phyloP scores from a whole-genome alignment of 352 stramenopile species.

The Pythium brachiatum region DNA sequence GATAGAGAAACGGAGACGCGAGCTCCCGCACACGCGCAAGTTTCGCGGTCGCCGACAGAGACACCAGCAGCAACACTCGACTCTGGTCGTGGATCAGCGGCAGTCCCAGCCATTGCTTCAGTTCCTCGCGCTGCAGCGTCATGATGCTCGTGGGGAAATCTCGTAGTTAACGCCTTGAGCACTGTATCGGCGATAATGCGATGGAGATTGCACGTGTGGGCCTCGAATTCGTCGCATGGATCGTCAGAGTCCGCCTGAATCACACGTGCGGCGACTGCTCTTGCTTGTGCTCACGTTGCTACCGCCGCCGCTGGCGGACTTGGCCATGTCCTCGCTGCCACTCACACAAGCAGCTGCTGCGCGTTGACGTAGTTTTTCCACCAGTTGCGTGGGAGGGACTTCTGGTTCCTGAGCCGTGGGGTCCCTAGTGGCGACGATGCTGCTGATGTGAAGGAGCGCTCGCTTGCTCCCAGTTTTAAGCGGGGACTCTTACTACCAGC shows the following conservation, averaged over 20 bases:
- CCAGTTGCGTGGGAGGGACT: conserved; percentile 65
- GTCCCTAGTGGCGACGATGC: background rate
- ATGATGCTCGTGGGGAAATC: too few species aligned
- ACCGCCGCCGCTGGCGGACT: background rate
- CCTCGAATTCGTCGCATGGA: conserved; percentile 20
- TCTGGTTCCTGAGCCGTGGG: conserved; percentile 24
- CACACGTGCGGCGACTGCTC: background rate
- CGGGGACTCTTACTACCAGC: conserved; percentile 27
- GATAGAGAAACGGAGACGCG: conserved; percentile 43
- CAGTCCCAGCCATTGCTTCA: too few species aligned
- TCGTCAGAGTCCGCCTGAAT: background rate
- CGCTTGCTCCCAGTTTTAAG: conserved; percentile 11
- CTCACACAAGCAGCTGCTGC: conserved; percentile 24
- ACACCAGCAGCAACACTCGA: conserved; percentile 45
- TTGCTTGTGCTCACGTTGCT: background rate
- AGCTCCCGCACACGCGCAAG: conserved; percentile 28
- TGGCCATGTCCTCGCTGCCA: conserved; percentile 16
- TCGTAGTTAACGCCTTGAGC: conserved; percentile 36
- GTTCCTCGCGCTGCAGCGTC: too few species aligned
- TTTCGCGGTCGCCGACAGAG: conserved; percentile 43
- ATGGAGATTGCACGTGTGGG: conserved; percentile 36
- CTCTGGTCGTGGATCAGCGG: conserved; percentile 52
- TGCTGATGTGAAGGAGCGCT: conserved; percentile 6
- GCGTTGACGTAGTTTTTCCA: conserved; percentile 47
- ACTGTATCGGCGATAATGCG: conserved; percentile 37